Evolutionary conservation across 2,329 filamentous ascomycete species (phyloP), one percentile per base, ranked within the genome.

Genomic region (Juglanconis sp.): DNA sequence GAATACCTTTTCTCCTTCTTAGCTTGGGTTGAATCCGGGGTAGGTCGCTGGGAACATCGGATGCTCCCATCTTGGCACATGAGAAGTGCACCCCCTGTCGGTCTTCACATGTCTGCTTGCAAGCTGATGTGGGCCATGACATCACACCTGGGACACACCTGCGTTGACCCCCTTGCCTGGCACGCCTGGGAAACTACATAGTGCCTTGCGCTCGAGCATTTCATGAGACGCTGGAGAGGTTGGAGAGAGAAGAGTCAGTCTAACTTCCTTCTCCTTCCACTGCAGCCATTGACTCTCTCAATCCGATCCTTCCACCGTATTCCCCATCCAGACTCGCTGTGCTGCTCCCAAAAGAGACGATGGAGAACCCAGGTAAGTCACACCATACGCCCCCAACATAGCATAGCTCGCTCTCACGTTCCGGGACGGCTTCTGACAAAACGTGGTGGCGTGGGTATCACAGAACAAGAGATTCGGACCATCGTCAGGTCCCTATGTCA

Each of bases 401-500:
- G 13, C n/a, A 24, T 24, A 24, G 9, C 17, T 8, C 30, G 13
- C 31, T 35, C n/a, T 36, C 17, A 2, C 3, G 30, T 49, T 8
- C 2, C 15, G 0, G 11, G 31, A 50, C 34, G 48, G 63, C 59
- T 54, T 62, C 32, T 63, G 31, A 55, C 67, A 3, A 24, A 13
- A 13, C 30, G 9, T 3, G 46, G 15, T 34, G 31, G 13, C 36
- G 42, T 24, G 13, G 5, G 42, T 11, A 4, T 42, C 38, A 48
- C 44, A 79, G 80, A 78, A 56, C 74, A 72, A 56, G 87, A 96
- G 63, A 88, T 94, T 65, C 70, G 79, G 30, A 71, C 73, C 10
- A 79, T 96, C 56, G 90, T 96, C 72, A 81, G 81, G 61, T 77
- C 82, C 40, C 82, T 96, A 60, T 87, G 85, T 46, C 85, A 89